Percentiles rank a stretch among this genome's conserved stretches.
These are phyloP conservation scores for Lepraria neglecta DNA, from an alignment of 495 filamentous ascomycete species.

Conservation along the genomic window DNA sequence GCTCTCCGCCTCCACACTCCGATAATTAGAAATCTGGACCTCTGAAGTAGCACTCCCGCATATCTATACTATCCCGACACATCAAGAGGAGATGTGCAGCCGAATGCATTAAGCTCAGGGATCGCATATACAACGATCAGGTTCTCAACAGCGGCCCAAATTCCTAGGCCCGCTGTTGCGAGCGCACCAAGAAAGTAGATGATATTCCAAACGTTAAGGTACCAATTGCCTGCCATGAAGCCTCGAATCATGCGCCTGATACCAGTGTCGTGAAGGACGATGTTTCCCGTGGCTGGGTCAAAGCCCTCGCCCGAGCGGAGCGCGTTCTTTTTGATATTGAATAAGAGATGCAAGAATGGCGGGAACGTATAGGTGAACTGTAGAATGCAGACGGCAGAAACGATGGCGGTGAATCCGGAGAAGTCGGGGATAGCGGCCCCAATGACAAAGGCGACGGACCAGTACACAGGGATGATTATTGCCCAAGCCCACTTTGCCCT, in stretches of 20 bases:
- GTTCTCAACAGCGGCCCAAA: slow-evolving; percentile 27
- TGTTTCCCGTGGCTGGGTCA: slow-evolving; percentile 40
- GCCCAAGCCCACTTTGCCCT: slow-evolving; percentile 50
- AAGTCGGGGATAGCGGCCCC: slow-evolving; percentile 46
- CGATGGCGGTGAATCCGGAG: slow-evolving; percentile 41
- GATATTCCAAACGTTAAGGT: slow-evolving; percentile 39
- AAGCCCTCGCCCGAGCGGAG: slow-evolving; percentile 41
- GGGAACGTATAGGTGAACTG: slow-evolving; percentile 48
- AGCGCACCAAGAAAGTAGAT: slow-evolving; percentile 36
- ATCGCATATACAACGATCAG: slow-evolving; percentile 17
- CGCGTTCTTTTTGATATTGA: slow-evolving; percentile 41
- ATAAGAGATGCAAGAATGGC: slow-evolving; percentile 41
- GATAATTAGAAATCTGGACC: too few relatives aligned
- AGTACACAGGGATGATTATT: slow-evolving; percentile 49
- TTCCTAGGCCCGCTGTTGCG: slow-evolving; percentile 36
- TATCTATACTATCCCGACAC: slow-evolving; percentile 2
- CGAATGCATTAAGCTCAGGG: slow-evolving; percentile 17
- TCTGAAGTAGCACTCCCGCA: too few relatives aligned
- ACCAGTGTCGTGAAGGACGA: slow-evolving; percentile 31
- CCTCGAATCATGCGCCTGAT: slow-evolving; percentile 39
- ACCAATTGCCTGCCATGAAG: slow-evolving; percentile 28
- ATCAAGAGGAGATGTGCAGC: slow-evolving; percentile 20
- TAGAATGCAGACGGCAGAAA: slow-evolving; percentile 44
- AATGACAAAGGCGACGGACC: slow-evolving; percentile 49
- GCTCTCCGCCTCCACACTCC: too few relatives aligned